A percentile compares a stretch with the other conserved stretches of the same genome.
phyloP scores from a whole-genome alignment of 495 filamentous ascomycete species.

The Talaromyces proteolyticus region DNA sequence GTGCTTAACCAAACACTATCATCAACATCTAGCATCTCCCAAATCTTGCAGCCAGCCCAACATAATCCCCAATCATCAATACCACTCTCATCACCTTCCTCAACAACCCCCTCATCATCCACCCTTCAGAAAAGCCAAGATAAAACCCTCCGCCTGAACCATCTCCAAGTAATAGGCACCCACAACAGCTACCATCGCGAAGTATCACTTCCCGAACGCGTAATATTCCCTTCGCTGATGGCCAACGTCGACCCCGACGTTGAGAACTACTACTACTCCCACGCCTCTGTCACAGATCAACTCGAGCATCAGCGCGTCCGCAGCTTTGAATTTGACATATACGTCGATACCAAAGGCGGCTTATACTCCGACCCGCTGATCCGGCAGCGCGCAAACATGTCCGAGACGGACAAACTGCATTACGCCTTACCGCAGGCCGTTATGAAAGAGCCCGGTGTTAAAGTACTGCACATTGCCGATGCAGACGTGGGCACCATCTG shows the following conservation, averaged over 20 bases:
- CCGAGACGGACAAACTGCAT: constrained; percentile 1
- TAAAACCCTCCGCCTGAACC: background rate
- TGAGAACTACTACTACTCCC: constrained; percentile 4
- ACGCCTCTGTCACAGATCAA: constrained; percentile 6
- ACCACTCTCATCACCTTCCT: background rate
- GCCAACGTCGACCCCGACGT: background rate
- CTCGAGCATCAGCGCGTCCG: constrained; percentile 4
- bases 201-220: constrained; percentile 3
- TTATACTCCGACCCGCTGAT: constrained; percentile 4
- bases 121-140: background rate
- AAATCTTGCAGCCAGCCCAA: background rate
- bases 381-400: constrained; percentile 3
- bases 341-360: constrained; percentile 2
- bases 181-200: constrained; percentile 9
- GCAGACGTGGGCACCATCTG: constrained; percentile 5
- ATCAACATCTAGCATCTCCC: background rate
- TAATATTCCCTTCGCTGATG: constrained; percentile 1
- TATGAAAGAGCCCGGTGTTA: constrained; percentile 2
- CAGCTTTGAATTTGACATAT: constrained; percentile 6
- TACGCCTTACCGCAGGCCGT: background rate
- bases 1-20: constrained; percentile 3
- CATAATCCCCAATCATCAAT: background rate
- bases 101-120: background rate
- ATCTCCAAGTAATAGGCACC: constrained; percentile 5
- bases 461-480: constrained; percentile 8